These are phyloP conservation scores for Przewalskia tangutica DNA, from an alignment of 257 asterid species.

Conservation along the genomic window DNA sequence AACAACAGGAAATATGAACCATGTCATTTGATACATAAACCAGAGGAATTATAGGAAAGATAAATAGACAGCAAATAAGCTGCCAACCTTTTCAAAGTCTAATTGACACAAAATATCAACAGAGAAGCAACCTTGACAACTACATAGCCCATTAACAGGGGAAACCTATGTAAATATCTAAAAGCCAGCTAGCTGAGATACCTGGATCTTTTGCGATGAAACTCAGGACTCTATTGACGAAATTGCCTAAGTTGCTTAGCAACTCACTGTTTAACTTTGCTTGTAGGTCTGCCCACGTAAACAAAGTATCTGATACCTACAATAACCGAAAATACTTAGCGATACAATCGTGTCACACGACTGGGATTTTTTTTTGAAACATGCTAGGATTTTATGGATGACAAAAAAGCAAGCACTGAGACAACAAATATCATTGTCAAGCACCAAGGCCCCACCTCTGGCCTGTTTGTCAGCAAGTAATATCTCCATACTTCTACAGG, in stretches of 20 bases:
- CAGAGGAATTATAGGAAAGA: not conserved
- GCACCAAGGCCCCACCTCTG: conserved; percentile 57
- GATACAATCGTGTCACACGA: not conserved
- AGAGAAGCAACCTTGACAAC: not conserved
- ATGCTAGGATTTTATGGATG: not conserved
- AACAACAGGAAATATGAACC: not conserved
- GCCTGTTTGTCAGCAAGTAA: conserved; percentile 86
- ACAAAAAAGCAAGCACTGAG: not conserved
- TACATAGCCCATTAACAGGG: not conserved
- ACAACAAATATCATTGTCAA: conserved; percentile 2
- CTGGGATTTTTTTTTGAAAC: not conserved
- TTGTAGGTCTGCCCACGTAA: conserved; percentile 95
- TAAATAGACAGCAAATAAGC: not conserved
- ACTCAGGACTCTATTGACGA: conserved; percentile 84
- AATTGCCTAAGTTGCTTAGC: conserved; percentile 84
- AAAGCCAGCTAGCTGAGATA: conserved; percentile 6
- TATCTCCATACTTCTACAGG: conserved; percentile 99
- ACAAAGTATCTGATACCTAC: conserved; percentile 87
- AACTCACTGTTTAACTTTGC: conserved; percentile 79
- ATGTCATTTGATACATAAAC: not conserved
- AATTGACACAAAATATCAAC: not conserved
- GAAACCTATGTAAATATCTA: not conserved
- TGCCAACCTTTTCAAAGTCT: not conserved
- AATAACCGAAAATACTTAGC: not conserved
- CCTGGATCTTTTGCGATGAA: conserved; percentile 93